Percentiles rank a stretch among this genome's conserved stretches.
phyloP scores from a whole-genome alignment of 345 rosid genomes.

The Hypericum androsaemum region DNA sequence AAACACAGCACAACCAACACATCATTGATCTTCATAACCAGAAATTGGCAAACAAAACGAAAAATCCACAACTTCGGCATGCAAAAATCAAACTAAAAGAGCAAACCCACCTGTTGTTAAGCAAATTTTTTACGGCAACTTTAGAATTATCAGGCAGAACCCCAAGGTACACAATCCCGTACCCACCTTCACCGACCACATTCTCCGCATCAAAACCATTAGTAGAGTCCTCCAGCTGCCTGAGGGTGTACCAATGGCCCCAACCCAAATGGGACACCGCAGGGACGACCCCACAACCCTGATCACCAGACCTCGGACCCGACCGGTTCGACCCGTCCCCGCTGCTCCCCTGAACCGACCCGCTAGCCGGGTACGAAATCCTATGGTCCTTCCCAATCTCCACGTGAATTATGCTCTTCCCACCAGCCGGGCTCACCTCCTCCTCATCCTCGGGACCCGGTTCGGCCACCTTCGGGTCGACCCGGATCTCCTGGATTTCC shows the following conservation, averaged over 20 bases:
- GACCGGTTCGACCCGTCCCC: slow-evolving; percentile 1
- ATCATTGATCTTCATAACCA: background rate
- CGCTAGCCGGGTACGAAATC: slow-evolving; percentile 61
- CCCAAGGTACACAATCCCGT: slow-evolving; percentile 86
- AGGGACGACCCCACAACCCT: slow-evolving; percentile 34
- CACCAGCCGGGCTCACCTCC: slow-evolving; percentile 33
- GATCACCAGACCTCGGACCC: slow-evolving; percentile 36
- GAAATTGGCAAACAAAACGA: background rate
- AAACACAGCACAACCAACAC: slow-evolving; percentile 4
- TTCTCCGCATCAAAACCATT: slow-evolving; percentile 65
- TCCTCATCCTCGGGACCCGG: slow-evolving; percentile 31
- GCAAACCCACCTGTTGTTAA: slow-evolving; percentile 57
- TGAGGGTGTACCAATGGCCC: slow-evolving; percentile 21
- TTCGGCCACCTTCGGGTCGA: slow-evolving; percentile 46
- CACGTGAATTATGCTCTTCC: slow-evolving; percentile 50
- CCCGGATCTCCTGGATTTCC: slow-evolving; percentile 67
- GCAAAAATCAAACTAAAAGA: background rate
- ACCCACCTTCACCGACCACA: slow-evolving; percentile 91
- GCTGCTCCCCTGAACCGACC: slow-evolving; percentile 9
- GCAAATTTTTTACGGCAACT: slow-evolving; percentile 83
- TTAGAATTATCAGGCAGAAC: slow-evolving; percentile 51
- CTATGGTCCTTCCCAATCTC: slow-evolving; percentile 86
- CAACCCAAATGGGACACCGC: slow-evolving; percentile 74
- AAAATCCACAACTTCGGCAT: background rate
- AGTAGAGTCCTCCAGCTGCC: slow-evolving; percentile 75